phyloP scores from a whole-genome alignment of 768 basidiomycete genomes.

The Imleria badia region DNA sequence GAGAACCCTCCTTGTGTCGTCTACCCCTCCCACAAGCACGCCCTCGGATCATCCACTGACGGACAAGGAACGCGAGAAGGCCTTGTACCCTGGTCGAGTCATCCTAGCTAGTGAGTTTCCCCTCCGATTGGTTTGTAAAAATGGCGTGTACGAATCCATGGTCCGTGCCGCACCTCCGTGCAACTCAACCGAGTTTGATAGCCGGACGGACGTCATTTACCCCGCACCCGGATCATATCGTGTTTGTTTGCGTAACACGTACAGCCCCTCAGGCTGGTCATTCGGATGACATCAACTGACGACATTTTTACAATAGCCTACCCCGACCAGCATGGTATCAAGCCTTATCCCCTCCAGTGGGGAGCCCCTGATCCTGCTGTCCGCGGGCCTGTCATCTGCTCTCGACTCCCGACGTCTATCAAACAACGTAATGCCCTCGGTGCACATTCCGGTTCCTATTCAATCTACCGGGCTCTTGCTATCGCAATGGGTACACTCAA shows the following conservation, averaged over 20 bases:
- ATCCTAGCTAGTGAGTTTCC: constrained; percentile 73
- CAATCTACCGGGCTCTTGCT: constrained; percentile 89
- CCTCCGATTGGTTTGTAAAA: background rate
- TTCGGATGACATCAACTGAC: constrained; percentile 12
- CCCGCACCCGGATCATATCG: constrained; percentile 12
- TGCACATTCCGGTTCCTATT: constrained; percentile 91
- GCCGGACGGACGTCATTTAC: background rate
- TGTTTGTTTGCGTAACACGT: constrained; percentile 2
- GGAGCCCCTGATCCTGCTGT: constrained; percentile 60
- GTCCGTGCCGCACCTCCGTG: background rate
- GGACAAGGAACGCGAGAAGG: constrained; percentile 70
- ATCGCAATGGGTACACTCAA: constrained; percentile 87
- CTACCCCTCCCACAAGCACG: constrained; percentile 24
- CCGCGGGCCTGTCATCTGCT: constrained; percentile 89
- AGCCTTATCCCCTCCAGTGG: constrained; percentile 79
- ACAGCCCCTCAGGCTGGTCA: constrained; percentile 4
- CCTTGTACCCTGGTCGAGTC: constrained; percentile 80
- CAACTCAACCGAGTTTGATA: background rate
- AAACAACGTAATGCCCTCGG: constrained; percentile 93
- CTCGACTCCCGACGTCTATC: constrained; percentile 78
- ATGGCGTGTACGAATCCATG: background rate
- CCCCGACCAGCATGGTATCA: constrained; percentile 90
- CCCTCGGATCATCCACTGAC: constrained; percentile 16
- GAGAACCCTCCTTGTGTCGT: constrained; percentile 28
- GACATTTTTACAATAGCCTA: constrained; percentile 49